These are phyloP conservation scores for Apiotrichum brassicae DNA, from an alignment of 1,284 basidiomycete genomes.

Conservation along the genomic window DNA sequence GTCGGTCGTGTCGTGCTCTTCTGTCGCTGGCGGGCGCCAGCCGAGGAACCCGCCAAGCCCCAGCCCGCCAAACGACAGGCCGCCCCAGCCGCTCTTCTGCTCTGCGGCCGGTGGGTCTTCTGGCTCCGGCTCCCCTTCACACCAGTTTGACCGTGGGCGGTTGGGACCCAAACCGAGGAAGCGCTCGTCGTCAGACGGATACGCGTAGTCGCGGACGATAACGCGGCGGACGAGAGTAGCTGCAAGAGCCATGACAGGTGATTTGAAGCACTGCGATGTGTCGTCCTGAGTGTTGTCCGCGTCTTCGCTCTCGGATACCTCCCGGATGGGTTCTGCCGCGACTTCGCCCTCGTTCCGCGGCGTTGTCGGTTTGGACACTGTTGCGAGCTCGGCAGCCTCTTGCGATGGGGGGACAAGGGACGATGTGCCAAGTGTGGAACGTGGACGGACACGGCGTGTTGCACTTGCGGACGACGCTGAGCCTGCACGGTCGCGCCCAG, in stretches of 20 bases:
- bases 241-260: neutral
- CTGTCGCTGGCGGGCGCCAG: neutral
- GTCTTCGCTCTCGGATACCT: neutral
- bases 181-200: constrained; percentile 27
- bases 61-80: constrained; percentile 10
- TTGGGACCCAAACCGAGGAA: constrained; percentile 23
- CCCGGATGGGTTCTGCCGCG: neutral
- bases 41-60: constrained; percentile 20
- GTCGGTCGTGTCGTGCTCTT: neutral
- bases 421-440: constrained; percentile 7
- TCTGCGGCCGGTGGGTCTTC: constrained; percentile 2
- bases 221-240: constrained; percentile 16
- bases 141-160: constrained; percentile 14
- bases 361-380: neutral
- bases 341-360: too few relatives aligned
- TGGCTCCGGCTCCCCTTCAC: constrained; percentile 17
- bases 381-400: neutral
- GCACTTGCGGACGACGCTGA: neutral
- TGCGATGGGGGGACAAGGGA: neutral
- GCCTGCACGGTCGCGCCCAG: constrained; percentile 3
- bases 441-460: constrained; percentile 5
- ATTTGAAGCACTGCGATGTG: neutral
- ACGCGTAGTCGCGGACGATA: constrained; percentile 40
- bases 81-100: constrained; percentile 18
- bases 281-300: neutral